Base-by-base conservation (phyloP, 169 alveolate species). In the Eimeria falciformis region DNA sequence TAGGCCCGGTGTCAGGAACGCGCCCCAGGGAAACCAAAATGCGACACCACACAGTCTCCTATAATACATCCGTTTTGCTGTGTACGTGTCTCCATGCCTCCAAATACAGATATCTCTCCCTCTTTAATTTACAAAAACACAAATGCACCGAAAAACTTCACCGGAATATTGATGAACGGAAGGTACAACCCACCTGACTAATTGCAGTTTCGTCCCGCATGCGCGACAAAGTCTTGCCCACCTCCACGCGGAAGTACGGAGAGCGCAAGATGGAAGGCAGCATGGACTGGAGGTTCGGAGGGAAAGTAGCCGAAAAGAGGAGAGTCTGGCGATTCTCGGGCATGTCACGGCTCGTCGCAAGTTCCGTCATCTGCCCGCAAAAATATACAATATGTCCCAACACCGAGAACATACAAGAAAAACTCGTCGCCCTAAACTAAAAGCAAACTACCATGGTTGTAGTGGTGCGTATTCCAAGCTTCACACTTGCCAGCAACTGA, bases 291-390 rank as follows among this genome's bases (percentile, higher is more conserved):
- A 79, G 73, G 9, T 79, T 58, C 11, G 45, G 40, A 18, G 88
- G 75, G 29, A 45, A 79, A 1, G 88, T 79, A 27, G 88, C 88
- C 14, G 88, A 79, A 17, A 79, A 79, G 23, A 79, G 71, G 21
- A 79, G 45, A 14, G 88, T 79, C 71, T 79, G 88, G 14, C 88
- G 88, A 21, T 5, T 17, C 71, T 47, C 53, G 43, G 88, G 88
- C 71, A 79, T 47, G 73, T 79, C 88, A 1, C 88, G 45, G 21
- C 40, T 58, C 12, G 29, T 47, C 29, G 58, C 71, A 18, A 79
- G 50, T 12, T 56, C 58, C 75, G 37, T 55, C 43, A 79, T 79
- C 88, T 79, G 73, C 46, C 2, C 40, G 40, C 40, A 33, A 33
- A 33, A 33, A 33, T 33, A 33, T 33, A 33, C 40, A 33, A 33